Conservation (phyloP, 2,329 filamentous ascomycete species). For the Falciphora oryzae region DNA sequence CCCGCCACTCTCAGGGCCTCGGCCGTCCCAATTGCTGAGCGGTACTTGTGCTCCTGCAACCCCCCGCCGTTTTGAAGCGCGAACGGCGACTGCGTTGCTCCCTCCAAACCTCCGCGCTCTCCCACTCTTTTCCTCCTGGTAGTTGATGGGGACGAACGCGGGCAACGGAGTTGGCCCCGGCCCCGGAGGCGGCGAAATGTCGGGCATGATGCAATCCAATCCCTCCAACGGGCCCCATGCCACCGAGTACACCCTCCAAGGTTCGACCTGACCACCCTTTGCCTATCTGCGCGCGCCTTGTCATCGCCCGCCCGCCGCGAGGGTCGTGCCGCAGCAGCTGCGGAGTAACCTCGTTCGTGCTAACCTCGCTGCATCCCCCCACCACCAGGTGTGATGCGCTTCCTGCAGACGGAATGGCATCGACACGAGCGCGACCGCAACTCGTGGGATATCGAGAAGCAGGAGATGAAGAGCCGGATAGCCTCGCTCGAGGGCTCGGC, state of each 20-base stretch:
- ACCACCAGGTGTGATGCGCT: conserved; percentile 85
- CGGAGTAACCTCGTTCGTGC: not conserved
- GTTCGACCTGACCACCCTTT: conserved; percentile 19
- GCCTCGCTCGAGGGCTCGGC: conserved; percentile 88
- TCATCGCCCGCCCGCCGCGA: not conserved
- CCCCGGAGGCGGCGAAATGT: conserved; percentile 37
- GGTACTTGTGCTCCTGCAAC: not conserved
- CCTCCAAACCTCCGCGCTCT: not conserved
- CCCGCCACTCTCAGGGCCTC: not conserved
- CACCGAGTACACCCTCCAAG: conserved; percentile 58
- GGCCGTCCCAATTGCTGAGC: not conserved
- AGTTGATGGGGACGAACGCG: conserved; percentile 33
- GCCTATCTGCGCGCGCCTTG: conserved; percentile 7
- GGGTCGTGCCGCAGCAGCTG: not conserved
- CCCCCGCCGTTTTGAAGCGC: not conserved
- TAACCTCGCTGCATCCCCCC: not conserved
- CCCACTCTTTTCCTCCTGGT: not conserved
- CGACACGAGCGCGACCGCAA: conserved; percentile 96
- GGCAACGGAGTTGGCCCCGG: conserved; percentile 30
- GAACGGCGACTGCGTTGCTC: not conserved
- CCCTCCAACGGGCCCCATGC: conserved; percentile 48
- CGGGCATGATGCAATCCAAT: conserved; percentile 38
- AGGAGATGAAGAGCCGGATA: conserved; percentile 98
- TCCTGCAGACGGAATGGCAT: conserved; percentile 98
- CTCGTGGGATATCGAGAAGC: conserved; percentile 97